Base-by-base conservation (phyloP, 2,329 filamentous ascomycete species). In the Rhinocladiella similis region DNA sequence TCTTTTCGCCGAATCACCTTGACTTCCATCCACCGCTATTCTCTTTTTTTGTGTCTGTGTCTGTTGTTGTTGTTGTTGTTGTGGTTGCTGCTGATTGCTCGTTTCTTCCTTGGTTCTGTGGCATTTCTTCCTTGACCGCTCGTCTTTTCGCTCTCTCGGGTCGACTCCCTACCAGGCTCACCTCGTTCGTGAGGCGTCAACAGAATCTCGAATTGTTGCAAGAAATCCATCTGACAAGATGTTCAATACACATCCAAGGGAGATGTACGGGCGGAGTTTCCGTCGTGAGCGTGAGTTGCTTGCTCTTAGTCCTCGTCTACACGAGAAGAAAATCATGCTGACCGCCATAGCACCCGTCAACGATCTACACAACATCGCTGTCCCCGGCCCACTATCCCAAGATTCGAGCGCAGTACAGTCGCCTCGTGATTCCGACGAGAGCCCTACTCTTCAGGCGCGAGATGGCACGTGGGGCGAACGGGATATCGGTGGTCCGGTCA, bases 401-500 rank as follows among this genome's bases (percentile, higher is more conserved):
- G 41, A 57, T 43, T 35, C 56, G 18, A 56, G 47, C 25, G 49
- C 57, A 18, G 33, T 52, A 13, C 61, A 50, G 20, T 57, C 52
- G 13, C 48, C 45, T 5, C 48, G 53, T 42, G 41, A 18, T 4
- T 54, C 57, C 14, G 45, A 25, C 5, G 47, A 50, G 48, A 50
- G 54, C 22, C 19, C 38, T 20, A 49, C 48, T 46, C n/a, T n/a
- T n/a, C 39, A 38, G 13, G 45, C 52, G 35, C 19, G 27, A 10
- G 53, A 54, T 14, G 82, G 83, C 33, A 84, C 80, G 18, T 88
- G 85, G 85, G 85, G 85, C 13, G 85, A 88, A 68, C 72, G 75
- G 45, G 82, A 85, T 66, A 75, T 77, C 25, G 83, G 83, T 4
- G 78, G 79, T 20, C 75, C 79, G 9, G 75, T 81, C 62, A 80